Evolutionary conservation across 805 yeast species (phyloP).

Genomic region (Teunomyces aglyptinius): DNA sequence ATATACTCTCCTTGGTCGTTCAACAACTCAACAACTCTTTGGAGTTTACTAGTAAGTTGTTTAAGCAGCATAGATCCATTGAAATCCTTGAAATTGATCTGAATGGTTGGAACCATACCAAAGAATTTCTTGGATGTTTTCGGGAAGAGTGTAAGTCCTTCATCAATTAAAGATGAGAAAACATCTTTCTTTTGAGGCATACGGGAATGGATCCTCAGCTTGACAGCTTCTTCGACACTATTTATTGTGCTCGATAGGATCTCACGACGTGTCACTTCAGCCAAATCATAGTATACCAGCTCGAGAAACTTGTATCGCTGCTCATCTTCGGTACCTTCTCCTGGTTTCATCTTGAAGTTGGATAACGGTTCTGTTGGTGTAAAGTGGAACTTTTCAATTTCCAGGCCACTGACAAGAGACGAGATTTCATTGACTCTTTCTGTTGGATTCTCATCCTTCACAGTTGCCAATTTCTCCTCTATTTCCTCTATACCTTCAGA

Average conservation of each 20-base stretch:
- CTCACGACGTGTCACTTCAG: conserved; percentile 34
- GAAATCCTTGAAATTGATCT: conserved; percentile 12
- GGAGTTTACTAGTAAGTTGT: conserved; percentile 20
- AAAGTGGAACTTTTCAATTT: conserved; percentile 9
- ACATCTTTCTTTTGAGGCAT: conserved; percentile 11
- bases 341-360: conserved; percentile 4
- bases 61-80: conserved; percentile 20
- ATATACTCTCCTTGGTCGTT: conserved; percentile 52
- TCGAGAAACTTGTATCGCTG: conserved; percentile 24
- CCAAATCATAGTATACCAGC: conserved; percentile 29
- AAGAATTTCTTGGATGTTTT: conserved; percentile 35
- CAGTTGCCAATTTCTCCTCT: not conserved
- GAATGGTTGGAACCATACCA: conserved; percentile 27
- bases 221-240: conserved; percentile 25
- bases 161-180: conserved; percentile 19
- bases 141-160: conserved; percentile 30
- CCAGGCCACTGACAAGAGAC: conserved; percentile 18
- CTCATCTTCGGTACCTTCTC: conserved; percentile 1
- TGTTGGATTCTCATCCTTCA: conserved; percentile 8
- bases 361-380: conserved; percentile 6
- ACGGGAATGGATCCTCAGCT: conserved; percentile 22
- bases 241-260: conserved; percentile 30
- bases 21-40: conserved; percentile 29
- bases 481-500: not conserved
- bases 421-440: conserved; percentile 20